Evolutionary conservation across 306 rosid genomes (phyloP).

Genomic region (Quercus cerris): DNA sequence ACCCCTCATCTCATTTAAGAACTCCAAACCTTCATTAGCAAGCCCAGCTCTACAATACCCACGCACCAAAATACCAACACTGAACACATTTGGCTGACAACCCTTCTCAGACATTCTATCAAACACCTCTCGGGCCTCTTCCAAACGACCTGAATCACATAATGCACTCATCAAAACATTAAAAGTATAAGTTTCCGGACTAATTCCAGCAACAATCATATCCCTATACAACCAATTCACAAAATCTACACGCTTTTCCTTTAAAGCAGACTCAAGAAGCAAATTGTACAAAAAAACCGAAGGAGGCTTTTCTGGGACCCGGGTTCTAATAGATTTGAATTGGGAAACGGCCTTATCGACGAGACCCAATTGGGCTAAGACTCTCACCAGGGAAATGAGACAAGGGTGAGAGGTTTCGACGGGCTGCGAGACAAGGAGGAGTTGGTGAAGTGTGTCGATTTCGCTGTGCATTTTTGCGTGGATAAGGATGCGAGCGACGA

Average conservation of each 20-base stretch:
- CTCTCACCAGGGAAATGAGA: constrained; percentile 37
- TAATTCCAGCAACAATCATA: constrained; percentile 58
- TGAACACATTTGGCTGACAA: constrained; percentile 68
- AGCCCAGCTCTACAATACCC: constrained; percentile 72
- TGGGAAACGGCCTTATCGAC: constrained; percentile 45
- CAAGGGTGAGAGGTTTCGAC: constrained; percentile 44
- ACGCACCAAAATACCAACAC: constrained; percentile 70
- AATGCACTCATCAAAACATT: constrained; percentile 56
- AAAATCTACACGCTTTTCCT: constrained; percentile 31
- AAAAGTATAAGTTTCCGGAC: constrained; percentile 74
- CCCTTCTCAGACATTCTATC: constrained; percentile 82
- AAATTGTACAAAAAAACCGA: constrained; percentile 54
- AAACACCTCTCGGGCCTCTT: constrained; percentile 61
- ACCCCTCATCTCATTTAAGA: constrained; percentile 41
- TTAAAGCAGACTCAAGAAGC: constrained; percentile 51
- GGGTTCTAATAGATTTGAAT: constrained; percentile 62
- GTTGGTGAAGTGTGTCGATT: constrained; percentile 50
- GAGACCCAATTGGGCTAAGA: constrained; percentile 46
- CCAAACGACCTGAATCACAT: constrained; percentile 53
- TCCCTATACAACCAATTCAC: constrained; percentile 69
- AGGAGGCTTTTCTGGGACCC: constrained; percentile 48
- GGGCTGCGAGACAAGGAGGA: constrained; percentile 39
- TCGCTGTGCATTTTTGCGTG: constrained; percentile 52
- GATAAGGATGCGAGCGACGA: constrained; percentile 57
- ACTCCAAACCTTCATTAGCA: constrained; percentile 36